phyloP scores from a whole-genome alignment of 768 basidiomycete genomes.

The Floccularia luteovirens region DNA sequence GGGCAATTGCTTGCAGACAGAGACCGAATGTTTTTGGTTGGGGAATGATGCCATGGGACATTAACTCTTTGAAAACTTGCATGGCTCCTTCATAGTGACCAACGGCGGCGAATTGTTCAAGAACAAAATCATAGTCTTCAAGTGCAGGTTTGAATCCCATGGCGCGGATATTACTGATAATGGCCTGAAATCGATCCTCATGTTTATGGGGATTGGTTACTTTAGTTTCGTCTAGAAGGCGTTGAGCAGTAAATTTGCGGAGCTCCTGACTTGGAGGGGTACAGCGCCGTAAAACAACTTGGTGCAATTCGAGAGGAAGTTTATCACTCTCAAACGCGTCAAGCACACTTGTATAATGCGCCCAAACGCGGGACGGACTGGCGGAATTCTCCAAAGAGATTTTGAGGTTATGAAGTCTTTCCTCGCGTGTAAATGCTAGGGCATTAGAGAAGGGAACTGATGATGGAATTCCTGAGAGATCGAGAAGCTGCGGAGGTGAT shows the following conservation, averaged over 20 bases:
- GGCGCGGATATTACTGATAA: constrained; percentile 65
- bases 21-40: constrained; percentile 50
- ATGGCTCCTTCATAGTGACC: constrained; percentile 61
- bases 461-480: constrained; percentile 1
- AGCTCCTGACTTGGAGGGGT: constrained; percentile 38
- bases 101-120: constrained; percentile 68
- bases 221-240: constrained; percentile 27
- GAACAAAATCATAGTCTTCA: constrained; percentile 69
- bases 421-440: background rate
- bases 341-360: constrained; percentile 51
- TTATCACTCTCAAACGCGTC: constrained; percentile 34
- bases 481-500: constrained; percentile 1
- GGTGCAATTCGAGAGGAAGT: constrained; percentile 62
- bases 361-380: constrained; percentile 54
- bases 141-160: constrained; percentile 38
- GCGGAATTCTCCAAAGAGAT: constrained; percentile 22
- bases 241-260: constrained; percentile 33
- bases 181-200: constrained; percentile 57
- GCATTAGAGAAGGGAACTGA: constrained; percentile 4
- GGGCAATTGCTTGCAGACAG: constrained; percentile 63
- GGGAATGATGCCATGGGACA: constrained; percentile 34
- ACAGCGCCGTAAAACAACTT: constrained; percentile 61
- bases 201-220: constrained; percentile 41
- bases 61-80: constrained; percentile 56
- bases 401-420: constrained; percentile 16